phyloP scores from a whole-genome alignment of 1,284 basidiomycete genomes.

The Moesziomyces parantarcticus region DNA sequence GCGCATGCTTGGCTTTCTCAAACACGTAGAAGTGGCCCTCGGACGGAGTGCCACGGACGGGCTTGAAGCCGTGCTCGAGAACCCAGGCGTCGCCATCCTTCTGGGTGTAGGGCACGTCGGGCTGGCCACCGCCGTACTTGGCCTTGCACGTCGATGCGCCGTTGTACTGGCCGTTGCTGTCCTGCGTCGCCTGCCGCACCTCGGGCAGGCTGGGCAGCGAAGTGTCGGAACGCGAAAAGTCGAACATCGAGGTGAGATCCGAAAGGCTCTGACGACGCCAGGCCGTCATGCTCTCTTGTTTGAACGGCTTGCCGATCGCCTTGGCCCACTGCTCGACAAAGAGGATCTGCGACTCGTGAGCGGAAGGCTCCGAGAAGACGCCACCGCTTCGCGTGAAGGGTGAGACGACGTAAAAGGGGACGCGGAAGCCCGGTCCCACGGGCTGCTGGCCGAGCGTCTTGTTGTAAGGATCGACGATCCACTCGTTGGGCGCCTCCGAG shows the following conservation, averaged over 20 bases:
- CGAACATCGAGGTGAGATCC: conserved; percentile 56
- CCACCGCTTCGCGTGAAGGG: conserved; percentile 58
- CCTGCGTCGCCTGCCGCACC: conserved; percentile 25
- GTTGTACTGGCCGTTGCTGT: conserved; percentile 36
- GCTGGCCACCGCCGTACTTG: conserved; percentile 59
- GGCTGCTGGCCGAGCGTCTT: conserved; percentile 33
- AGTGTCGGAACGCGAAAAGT: conserved; percentile 47
- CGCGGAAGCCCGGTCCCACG: conserved; percentile 60
- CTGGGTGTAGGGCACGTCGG: conserved; percentile 4
- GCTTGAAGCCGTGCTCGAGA: conserved; percentile 54
- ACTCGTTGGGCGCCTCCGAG: conserved; percentile 47
- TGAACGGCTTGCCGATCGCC: conserved; percentile 52
- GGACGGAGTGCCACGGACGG: conserved; percentile 46
- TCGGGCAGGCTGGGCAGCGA: conserved; percentile 20
- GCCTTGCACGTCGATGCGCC: conserved; percentile 23
- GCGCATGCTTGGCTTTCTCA: conserved; percentile 38
- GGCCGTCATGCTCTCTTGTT: conserved; percentile 39
- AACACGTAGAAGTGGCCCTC: conserved; percentile 58
- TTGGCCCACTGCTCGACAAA: conserved; percentile 61
- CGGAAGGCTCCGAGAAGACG: conserved; percentile 54
- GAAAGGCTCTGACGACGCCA: conserved; percentile 59
- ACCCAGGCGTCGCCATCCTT: conserved; percentile 5
- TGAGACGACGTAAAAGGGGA: conserved; percentile 59
- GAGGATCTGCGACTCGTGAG: conserved; percentile 59
- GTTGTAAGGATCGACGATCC: conserved; percentile 55